These are phyloP conservation scores for Kalmusia sp. DNA, from an alignment of 2,329 filamentous ascomycete genomes.

Conservation along the genomic window DNA sequence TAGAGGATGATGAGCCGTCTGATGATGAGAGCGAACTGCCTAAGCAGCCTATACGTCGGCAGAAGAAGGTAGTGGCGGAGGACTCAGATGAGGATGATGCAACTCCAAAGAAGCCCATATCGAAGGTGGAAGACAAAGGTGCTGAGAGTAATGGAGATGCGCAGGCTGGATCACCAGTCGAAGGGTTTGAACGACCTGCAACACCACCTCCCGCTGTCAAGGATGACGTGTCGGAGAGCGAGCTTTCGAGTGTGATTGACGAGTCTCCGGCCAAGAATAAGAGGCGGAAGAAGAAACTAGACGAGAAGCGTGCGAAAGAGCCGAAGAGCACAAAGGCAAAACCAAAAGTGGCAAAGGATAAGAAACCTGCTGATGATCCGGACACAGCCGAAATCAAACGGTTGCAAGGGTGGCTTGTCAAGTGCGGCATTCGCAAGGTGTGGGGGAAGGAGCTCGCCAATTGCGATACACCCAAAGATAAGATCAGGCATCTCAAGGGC, in stretches of 20 bases:
- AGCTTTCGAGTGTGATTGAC: conserved; percentile 80
- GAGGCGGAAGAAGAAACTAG: conserved; percentile 47
- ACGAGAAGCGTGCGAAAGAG: conserved; percentile 30
- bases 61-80: conserved; percentile 34
- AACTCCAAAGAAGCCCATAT: conserved; percentile 16
- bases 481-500: conserved; percentile 79
- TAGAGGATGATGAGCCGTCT: conserved; percentile 20
- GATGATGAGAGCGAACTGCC: conserved; percentile 37
- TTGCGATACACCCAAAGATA: conserved; percentile 75
- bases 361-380: conserved; percentile 56
- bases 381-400: conserved; percentile 85
- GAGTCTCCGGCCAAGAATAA: conserved; percentile 71
- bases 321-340: background rate
- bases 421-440: conserved; percentile 91
- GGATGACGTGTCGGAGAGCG: conserved; percentile 60
- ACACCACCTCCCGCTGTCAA: conserved; percentile 21
- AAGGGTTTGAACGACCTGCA: conserved; percentile 13
- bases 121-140: conserved; percentile 19
- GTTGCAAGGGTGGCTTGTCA: conserved; percentile 82
- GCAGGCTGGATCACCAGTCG: conserved; percentile 15
- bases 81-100: conserved; percentile 38
- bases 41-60: conserved; percentile 28
- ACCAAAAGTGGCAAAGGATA: background rate
- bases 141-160: conserved; percentile 24
- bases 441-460: conserved; percentile 86